Evolutionary conservation across 805 yeast species (phyloP).

Genomic region (Hanseniaspora taiwanica): DNA sequence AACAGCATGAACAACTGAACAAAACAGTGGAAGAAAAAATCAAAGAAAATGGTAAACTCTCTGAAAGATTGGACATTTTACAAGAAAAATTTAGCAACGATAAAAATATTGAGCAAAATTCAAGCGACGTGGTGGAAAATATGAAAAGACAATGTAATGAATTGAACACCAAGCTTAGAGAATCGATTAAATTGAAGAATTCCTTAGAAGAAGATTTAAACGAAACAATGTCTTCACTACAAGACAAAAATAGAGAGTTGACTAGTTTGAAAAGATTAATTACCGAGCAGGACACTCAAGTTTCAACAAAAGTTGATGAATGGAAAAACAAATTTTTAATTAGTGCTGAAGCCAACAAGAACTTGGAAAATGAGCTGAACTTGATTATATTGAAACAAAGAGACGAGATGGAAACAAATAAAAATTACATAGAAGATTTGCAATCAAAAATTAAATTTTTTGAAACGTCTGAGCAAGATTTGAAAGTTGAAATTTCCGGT

Average conservation of each 20-base stretch:
- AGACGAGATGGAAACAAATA: conserved; percentile 54
- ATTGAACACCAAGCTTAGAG: conserved; percentile 50
- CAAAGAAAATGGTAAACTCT: conserved; percentile 28
- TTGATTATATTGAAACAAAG: conserved; percentile 38
- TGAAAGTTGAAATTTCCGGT: neutral
- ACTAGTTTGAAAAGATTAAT: conserved; percentile 56
- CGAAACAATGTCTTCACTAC: conserved; percentile 58
- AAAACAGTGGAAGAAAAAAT: conserved; percentile 22
- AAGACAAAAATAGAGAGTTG: conserved; percentile 72
- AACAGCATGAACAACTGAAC: conserved; percentile 30
- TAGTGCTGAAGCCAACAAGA: conserved; percentile 48
- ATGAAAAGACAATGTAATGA: conserved; percentile 64
- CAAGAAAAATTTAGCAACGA: conserved; percentile 27
- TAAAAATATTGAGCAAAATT: conserved; percentile 25
- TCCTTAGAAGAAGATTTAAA: conserved; percentile 70
- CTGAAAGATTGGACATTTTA: conserved; percentile 29
- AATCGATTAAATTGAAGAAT: conserved; percentile 46
- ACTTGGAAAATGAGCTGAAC: conserved; percentile 41
- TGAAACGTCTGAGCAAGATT: neutral
- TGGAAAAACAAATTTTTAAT: conserved; percentile 36
- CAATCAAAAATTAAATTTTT: neutral
- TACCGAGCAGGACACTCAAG: conserved; percentile 52
- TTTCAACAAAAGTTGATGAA: conserved; percentile 40
- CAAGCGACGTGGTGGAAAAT: conserved; percentile 32
- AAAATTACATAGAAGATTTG: conserved; percentile 9